Evolutionary conservation across 2,329 filamentous ascomycete genomes (phyloP).

Genomic region (Aspergillus uvarum): DNA sequence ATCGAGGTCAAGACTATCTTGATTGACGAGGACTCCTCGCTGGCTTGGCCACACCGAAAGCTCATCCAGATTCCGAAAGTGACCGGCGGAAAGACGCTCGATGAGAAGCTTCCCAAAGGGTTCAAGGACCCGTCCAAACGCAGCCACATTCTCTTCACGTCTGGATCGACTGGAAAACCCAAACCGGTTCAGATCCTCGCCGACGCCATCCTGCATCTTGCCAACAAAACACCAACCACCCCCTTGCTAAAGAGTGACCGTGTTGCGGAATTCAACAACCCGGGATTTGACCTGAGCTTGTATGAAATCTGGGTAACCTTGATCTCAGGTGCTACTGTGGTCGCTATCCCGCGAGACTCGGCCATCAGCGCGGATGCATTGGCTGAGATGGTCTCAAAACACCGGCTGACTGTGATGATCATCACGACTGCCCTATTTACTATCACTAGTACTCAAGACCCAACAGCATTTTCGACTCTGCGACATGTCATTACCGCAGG

Average conservation of each 20-base stretch:
- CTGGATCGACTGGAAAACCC: slow-evolving; percentile 66
- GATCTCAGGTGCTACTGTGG: slow-evolving; percentile 12
- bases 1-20: background rate
- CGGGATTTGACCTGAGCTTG: slow-evolving; percentile 15
- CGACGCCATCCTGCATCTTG: slow-evolving; percentile 24
- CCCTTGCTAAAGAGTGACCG: slow-evolving; percentile 11
- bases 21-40: background rate
- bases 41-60: background rate
- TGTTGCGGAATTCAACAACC: slow-evolving; percentile 15
- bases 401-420: background rate
- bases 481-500: slow-evolving; percentile 11
- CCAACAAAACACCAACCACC: slow-evolving; percentile 1
- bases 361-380: slow-evolving; percentile 1
- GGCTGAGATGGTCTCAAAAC: background rate
- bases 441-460: background rate
- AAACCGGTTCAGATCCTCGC: slow-evolving; percentile 78
- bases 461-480: slow-evolving; percentile 3
- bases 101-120: background rate
- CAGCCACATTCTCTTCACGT: slow-evolving; percentile 56
- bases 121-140: background rate
- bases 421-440: slow-evolving; percentile 7
- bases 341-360: slow-evolving; percentile 2
- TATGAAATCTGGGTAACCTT: slow-evolving; percentile 18
- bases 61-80: background rate
- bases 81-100: background rate